Base-by-base conservation (phyloP, 164 flowering plant genomes). In the Magnolia officinalis region DNA sequence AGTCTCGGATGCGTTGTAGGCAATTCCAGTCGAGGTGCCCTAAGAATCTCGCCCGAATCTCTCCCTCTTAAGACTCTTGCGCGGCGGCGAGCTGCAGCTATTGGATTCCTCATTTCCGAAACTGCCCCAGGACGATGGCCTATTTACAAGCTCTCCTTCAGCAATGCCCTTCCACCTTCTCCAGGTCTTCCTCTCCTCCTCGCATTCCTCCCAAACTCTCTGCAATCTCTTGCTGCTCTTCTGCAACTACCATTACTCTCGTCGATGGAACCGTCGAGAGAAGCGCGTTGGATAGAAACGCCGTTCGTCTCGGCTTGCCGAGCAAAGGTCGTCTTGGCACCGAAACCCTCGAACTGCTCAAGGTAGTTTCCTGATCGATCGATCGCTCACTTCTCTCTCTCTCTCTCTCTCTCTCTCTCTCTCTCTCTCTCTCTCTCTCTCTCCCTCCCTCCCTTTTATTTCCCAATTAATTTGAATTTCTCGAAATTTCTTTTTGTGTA, bases 301-400 rank as follows among this genome's bases (percentile, higher is more conserved):
- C 85, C 76, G 85, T 91, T 70, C 94, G 99, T 16, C 81, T 94
- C 14, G 98, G 99, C 0, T 85, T 94, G 83, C 99, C 99, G 1
- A 93, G 98, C 81, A 94, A 96, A 80, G 99, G 99, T 24, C 90
- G 98, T 20, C 88, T 96, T 92, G 93, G 97, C 0, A 10, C 87
- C 0, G 97, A 94, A 59, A 90, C 97, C 58, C 91, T 92, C 8
- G 93, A 91, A 16, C 92, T 96, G 37, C 95, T 96, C 75, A 94
- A 90, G 97, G 98, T 94, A 74, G 6, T 13, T 2, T 67, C 24
- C 18, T 55, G 61, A 37, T 37, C 45, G 6, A 37, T 37, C 45
- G 45, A 37, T 37, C 0, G 6, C 45, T 18, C 29, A 8, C 2
- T 29, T 24, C 58, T 37, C 55, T 31, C 16, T 20, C 63, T 52